Base-by-base conservation (phyloP, 768 basidiomycete species). In the Amanita phalloides region DNA sequence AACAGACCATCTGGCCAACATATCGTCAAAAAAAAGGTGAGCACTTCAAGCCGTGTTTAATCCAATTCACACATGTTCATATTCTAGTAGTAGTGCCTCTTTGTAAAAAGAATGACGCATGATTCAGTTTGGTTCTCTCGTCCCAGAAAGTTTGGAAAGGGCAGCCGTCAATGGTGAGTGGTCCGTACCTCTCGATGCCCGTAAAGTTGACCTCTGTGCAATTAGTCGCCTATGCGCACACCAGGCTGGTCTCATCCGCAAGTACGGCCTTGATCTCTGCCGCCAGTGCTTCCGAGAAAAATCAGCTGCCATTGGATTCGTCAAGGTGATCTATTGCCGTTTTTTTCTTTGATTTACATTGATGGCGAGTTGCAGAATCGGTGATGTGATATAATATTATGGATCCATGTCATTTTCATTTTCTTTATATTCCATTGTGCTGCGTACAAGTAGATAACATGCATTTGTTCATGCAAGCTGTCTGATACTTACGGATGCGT, bases 241-340 rank as follows among this genome's bases (percentile, higher is more conserved):
- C 71, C 91, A 94, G 71, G 93, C 91, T 62, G 93, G 93, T 85
- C 82, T 96, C 69, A 92, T 96, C 70, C 88, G 93, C 72, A 90
- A 94, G 73, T 93, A 95, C 71, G 92, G 93, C 53, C 82, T 95
- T 60, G 91, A 95, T 74, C 86, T 96, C 61, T 96, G 93, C 74
- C 89, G 93, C 71, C 93, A 96, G 71, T 96, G 93, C 74, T 96
- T 95, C 87, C 88, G 93, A 61, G 93, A 96, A 76, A 93, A 92
- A 75, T 78, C 90, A 48, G 79, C 84, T 60, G 85, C 87, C 55
- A 96, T 96, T 62, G 93, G 93, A 55, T 96, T 96, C 77, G 74
- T 78, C 66, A 96, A 96, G 89, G 93, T 94, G 58, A 51, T 2
- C 44, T 26, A 17, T n/a, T n/a, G 11, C 2, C 32, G 4, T n/a